Percentiles rank a stretch among this genome's conserved stretches.
Conservation (phyloP, 1,284 basidiomycete species). For the Austropuccinia psidii region DNA sequence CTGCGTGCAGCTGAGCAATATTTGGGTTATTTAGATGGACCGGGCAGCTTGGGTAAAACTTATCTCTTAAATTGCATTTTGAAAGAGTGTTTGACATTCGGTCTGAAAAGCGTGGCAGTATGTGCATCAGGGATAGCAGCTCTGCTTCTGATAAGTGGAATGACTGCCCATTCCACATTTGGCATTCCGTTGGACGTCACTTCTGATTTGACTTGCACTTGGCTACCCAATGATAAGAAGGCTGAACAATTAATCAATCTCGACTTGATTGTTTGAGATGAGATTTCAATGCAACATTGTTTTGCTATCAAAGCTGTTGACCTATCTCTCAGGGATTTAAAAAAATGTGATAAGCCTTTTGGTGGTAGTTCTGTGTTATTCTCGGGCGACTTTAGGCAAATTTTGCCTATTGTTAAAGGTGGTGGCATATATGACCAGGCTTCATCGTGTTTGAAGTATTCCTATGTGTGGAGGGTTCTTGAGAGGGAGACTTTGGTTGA, state of each 20-base stretch:
- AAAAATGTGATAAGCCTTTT: neutral
- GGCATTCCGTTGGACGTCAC: slow-evolving; percentile 48
- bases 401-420: neutral
- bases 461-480: neutral
- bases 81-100: slow-evolving; percentile 43
- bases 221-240: neutral
- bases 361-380: neutral
- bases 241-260: neutral
- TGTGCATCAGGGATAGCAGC: slow-evolving; percentile 51
- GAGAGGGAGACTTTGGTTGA: too few relatives aligned
- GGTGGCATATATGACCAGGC: too few relatives aligned
- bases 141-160: slow-evolving; percentile 50
- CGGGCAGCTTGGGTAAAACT: slow-evolving; percentile 54
- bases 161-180: slow-evolving; percentile 52
- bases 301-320: slow-evolving; percentile 17
- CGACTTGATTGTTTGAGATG: slow-evolving; percentile 24
- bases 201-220: neutral
- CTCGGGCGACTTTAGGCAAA: slow-evolving; percentile 1
- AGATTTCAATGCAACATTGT: slow-evolving; percentile 2
- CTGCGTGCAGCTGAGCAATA: too few relatives aligned
- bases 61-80: slow-evolving; percentile 52
- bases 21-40: slow-evolving; percentile 52
- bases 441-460: neutral
- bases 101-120: slow-evolving; percentile 46
- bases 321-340: neutral